A percentile compares a stretch with the other conserved stretches of the same genome.
Evolutionary conservation across 495 filamentous ascomycete genomes (phyloP).

Genomic region (Choiromyces venosus): DNA sequence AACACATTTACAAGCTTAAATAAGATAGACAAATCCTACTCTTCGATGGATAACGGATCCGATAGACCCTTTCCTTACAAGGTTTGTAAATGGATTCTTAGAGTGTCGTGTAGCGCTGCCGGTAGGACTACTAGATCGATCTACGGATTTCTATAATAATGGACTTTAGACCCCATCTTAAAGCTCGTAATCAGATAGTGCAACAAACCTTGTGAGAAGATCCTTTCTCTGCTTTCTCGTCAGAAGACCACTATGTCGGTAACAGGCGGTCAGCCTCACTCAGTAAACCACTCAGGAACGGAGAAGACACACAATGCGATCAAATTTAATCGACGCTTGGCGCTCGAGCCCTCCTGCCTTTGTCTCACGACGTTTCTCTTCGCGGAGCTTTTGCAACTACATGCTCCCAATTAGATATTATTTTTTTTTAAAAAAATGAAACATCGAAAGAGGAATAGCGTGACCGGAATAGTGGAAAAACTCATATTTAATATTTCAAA

Average conservation of each 20-base stretch:
- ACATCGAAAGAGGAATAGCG: not conserved
- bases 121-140: not conserved
- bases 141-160: not conserved
- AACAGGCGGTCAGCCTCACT: not conserved
- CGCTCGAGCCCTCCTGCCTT: constrained; percentile 52
- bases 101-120: not conserved
- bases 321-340: constrained; percentile 12
- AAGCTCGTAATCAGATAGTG: not conserved
- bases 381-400: constrained; percentile 30
- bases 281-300: not conserved
- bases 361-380: constrained; percentile 51
- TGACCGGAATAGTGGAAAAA: not conserved
- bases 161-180: not conserved
- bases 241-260: not conserved
- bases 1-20: not conserved
- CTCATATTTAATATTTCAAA: not conserved
- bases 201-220: not conserved
- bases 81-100: not conserved
- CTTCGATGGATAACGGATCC: not conserved
- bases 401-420: not conserved
- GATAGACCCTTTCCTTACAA: not conserved
- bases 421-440: not conserved
- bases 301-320: constrained; percentile 16
- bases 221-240: not conserved
- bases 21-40: not conserved